phyloP scores from a whole-genome alignment of 768 basidiomycete species.

The Infundibulicybe gibba region DNA sequence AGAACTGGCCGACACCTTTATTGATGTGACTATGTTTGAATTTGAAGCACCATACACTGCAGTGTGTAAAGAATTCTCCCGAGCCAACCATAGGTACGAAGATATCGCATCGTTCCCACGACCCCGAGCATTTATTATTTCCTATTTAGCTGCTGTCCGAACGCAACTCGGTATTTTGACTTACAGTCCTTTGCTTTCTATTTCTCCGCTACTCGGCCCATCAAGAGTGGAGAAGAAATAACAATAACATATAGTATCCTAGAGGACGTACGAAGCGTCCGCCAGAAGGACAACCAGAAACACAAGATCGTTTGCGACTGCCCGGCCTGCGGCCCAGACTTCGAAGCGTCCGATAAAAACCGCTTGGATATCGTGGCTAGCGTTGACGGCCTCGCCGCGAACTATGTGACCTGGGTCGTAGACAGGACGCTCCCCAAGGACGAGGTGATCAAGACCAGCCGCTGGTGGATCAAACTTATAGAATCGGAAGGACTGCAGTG shows the following conservation, averaged over 20 bases:
- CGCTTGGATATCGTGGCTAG: constrained; percentile 12
- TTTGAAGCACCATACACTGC: constrained; percentile 16
- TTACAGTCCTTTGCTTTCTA: constrained; percentile 24
- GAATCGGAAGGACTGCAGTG: constrained; percentile 13
- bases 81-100: constrained; percentile 32
- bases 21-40: too few species aligned
- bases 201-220: constrained; percentile 22
- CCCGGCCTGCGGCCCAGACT: constrained; percentile 18
- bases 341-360: constrained; percentile 17
- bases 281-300: constrained; percentile 19
- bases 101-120: background rate
- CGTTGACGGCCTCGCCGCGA: constrained; percentile 5
- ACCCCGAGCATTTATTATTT: background rate
- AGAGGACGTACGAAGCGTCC: constrained; percentile 13
- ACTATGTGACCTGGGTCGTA: constrained; percentile 11
- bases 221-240: too few species aligned
- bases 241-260: constrained; percentile 21
- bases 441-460: constrained; percentile 13
- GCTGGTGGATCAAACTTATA: constrained; percentile 12
- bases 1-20: too few species aligned
- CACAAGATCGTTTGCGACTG: constrained; percentile 25
- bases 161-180: constrained; percentile 21
- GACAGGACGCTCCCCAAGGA: constrained; percentile 11
- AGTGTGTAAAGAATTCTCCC: constrained; percentile 24
- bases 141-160: constrained; percentile 25